These are phyloP conservation scores for Auriscalpium vulgare DNA, from an alignment of 768 basidiomycete genomes.

Conservation along the genomic window DNA sequence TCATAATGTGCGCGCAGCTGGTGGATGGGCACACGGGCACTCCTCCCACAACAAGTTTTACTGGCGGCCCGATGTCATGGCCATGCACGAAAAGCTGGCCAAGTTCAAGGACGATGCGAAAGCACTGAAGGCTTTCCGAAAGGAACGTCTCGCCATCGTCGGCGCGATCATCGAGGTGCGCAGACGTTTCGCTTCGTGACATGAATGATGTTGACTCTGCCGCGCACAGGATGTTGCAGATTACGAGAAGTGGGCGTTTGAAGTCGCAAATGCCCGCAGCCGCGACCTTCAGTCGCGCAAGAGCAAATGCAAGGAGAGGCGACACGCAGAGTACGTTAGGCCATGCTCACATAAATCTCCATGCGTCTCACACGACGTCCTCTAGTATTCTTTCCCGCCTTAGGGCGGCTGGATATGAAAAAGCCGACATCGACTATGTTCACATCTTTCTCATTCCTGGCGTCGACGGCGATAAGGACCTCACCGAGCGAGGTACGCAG, in stretches of 20 bases:
- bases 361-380: background rate
- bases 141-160: conserved; percentile 2
- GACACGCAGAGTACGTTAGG: conserved; percentile 3
- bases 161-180: conserved; percentile 7
- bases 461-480: conserved; percentile 1
- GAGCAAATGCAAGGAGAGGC: too few relatives aligned
- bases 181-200: too few relatives aligned
- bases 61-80: conserved; percentile 9
- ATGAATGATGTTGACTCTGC: background rate
- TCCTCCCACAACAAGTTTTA: conserved; percentile 7
- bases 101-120: conserved; percentile 4
- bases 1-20: background rate
- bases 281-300: background rate
- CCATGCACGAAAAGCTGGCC: conserved; percentile 1
- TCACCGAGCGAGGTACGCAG: conserved; percentile 6
- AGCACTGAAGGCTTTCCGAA: conserved; percentile 5
- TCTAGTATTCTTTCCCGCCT: conserved; percentile 4
- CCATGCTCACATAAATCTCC: background rate
- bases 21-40: conserved; percentile 10
- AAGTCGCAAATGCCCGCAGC: background rate
- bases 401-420: background rate
- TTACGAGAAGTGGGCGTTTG: conserved; percentile 4
- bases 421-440: background rate
- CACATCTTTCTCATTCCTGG: background rate
- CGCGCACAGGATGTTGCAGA: conserved; percentile 2